phyloP scores from a whole-genome alignment of 2,329 filamentous ascomycete species.

The Lecanicillium sp. region DNA sequence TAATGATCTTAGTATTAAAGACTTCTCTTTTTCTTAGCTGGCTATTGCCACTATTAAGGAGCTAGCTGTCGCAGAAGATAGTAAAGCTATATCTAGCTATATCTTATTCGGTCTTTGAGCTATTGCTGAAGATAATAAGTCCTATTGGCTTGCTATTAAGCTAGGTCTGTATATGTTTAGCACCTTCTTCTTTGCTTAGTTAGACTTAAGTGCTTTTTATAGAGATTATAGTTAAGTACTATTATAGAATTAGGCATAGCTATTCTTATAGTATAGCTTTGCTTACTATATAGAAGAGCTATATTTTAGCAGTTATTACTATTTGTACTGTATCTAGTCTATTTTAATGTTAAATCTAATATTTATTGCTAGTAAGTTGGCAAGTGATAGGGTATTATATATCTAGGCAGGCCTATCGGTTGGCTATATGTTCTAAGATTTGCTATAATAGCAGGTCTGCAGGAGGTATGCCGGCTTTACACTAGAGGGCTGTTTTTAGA shows the following conservation, averaged over 20 bases:
- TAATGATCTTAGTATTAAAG: too few species aligned
- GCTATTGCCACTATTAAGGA: neutral
- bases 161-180: neutral
- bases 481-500: too few species aligned
- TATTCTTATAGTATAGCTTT: too few species aligned
- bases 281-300: neutral
- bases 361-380: neutral
- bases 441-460: too few species aligned
- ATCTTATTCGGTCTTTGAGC: neutral
- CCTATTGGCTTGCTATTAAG: too few species aligned
- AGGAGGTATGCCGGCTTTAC: too few species aligned
- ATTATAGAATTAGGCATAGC: neutral
- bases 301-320: too few species aligned
- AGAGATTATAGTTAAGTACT: neutral
- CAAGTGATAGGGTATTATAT: neutral
- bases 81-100: neutral
- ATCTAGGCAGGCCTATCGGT: neutral
- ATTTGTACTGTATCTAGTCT: too few species aligned
- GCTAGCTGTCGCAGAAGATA: neutral
- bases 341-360: slow-evolving; percentile 3
- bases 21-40: slow-evolving; percentile 1
- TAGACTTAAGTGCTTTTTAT: neutral
- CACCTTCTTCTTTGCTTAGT: neutral
- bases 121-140: neutral
- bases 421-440: too few species aligned